Percentiles rank a stretch among this genome's conserved stretches.
These are phyloP conservation scores for Colletotrichum agaves DNA, from an alignment of 2,329 filamentous ascomycete species.

Conservation along the genomic window DNA sequence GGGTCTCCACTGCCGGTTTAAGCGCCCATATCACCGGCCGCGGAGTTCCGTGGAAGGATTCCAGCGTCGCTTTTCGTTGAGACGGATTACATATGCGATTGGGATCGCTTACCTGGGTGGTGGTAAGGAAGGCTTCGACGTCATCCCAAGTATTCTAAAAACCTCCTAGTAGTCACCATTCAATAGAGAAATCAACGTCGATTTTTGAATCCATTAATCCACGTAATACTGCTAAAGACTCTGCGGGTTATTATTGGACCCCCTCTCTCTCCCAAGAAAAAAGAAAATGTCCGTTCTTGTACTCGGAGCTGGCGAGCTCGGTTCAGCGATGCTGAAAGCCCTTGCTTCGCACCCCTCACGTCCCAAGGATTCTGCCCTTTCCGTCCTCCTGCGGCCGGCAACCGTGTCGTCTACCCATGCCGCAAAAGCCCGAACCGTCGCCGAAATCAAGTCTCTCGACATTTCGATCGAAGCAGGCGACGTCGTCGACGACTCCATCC, in stretches of 20 bases:
- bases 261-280: fast-evolving
- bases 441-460: slow-evolving; percentile 49
- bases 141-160: neutral
- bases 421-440: slow-evolving; percentile 48
- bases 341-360: slow-evolving; percentile 59
- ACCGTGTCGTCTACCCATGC: slow-evolving; percentile 54
- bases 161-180: neutral
- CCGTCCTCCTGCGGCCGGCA: slow-evolving; percentile 64
- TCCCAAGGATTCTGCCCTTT: slow-evolving; percentile 50
- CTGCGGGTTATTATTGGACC: fast-evolving
- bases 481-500: slow-evolving; percentile 48
- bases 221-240: fast-evolving
- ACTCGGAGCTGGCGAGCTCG: slow-evolving; percentile 75
- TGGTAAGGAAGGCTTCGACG: fast-evolving
- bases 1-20: neutral
- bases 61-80: neutral
- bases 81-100: neutral
- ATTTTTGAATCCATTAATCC: neutral
- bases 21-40: slow-evolving; percentile 6
- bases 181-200: too few species aligned
- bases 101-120: neutral
- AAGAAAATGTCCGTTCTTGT: slow-evolving; percentile 64
- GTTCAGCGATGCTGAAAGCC: slow-evolving; percentile 63
- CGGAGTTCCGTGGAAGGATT: slow-evolving; percentile 12
- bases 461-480: slow-evolving; percentile 58